Evolutionary conservation across 192 early-diverging fungal species (phyloP), one percentile per base, ranked within the genome.

Genomic region (Backusella tarrabulga): DNA sequence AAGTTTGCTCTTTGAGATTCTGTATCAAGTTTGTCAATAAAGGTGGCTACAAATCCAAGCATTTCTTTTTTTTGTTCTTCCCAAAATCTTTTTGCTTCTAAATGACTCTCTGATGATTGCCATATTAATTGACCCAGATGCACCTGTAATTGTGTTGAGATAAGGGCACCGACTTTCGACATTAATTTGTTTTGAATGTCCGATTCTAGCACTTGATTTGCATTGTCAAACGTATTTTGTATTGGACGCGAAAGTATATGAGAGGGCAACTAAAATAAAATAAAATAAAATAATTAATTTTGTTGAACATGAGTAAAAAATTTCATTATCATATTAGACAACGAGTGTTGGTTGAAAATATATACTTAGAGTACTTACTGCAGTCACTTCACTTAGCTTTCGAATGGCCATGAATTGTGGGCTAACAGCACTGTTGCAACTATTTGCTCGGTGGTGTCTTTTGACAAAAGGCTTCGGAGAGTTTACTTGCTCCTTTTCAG

Each of bases 341-440:
- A 5, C 3, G 11, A 63, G 11, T 63, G 46, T 4, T 26, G 41
- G 23, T 4, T 36, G 11, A 17, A 26, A 41, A 8, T 56, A 35
- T 50, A 29, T 6, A 34, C 1, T 12, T 76, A 14, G 26, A 26
- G 15, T n/a, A 50, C 42, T 46, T 69, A 76, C 75, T 44, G 56
- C 19, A 15, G 63, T 46, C 23, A 67, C 67, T 70, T 77, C 76
- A 40, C 68, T 77, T 6, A 77, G 76, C 56, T 77, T 77, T 29
- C 76, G 34, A 32, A 77, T 50, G 0, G 76, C 76, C 76, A 77
- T 77, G 19, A 77, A 77, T 17, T 68, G 34, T 15, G 76, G 76
- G 23, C 76, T 77, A 12, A 77, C 76, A 1, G 76, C 76, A 60
- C 76, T 77, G 34, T 38, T 77, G 23, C 38, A 60, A 21, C 63